Evolutionary conservation across 2,329 filamentous ascomycete genomes (phyloP), one percentile per base, ranked within the genome.

Genomic region (Capronia americana): DNA sequence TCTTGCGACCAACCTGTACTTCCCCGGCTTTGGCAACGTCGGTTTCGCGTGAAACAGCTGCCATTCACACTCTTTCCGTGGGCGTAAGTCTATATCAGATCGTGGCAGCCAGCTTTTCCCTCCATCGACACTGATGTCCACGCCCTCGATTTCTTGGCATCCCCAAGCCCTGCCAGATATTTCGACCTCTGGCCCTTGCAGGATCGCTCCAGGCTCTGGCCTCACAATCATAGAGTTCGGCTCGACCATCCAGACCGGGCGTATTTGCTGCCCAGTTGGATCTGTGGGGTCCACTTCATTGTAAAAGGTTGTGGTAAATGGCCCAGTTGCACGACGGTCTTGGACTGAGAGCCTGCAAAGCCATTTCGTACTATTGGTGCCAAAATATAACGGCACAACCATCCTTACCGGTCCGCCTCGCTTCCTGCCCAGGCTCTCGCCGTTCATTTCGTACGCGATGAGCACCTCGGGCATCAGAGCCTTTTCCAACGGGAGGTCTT

Each of bases 341-440:
- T 70, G 70, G 46, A 71, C 34, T 3, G 61, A 62, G 38, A 71
- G 50, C 26, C 64, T 64, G 61, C 66, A 69, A 11, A 71, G 51
- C 70, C 70, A 71, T 28, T 71, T 71, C 1, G 68, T 70, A 12
- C 63, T 67, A 41, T 71, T 71, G 5, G 70, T 71, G 12, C 70
- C 70, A 44, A 69, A 71, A 57, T 64, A 71, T 4, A 68, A 68
- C 8, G 70, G 70, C 23, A 71, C 70, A 32, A 71, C 57, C 30
- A 71, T 56, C 44, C 70, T 67, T 12, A 71, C 70, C 14, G 70
- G 70, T 28, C 70, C 70, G 20, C 70, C 70, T 28, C 70, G 63
- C 32, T 70, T 63, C 61, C 67, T 70, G 44, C 28, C 55, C 50
- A 71, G 54, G 38, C 61, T 64, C 55, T 65, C 34, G 4, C 63